phyloP scores from a whole-genome alignment of 75 land plant species.

The Cupressus sempervirens region DNA sequence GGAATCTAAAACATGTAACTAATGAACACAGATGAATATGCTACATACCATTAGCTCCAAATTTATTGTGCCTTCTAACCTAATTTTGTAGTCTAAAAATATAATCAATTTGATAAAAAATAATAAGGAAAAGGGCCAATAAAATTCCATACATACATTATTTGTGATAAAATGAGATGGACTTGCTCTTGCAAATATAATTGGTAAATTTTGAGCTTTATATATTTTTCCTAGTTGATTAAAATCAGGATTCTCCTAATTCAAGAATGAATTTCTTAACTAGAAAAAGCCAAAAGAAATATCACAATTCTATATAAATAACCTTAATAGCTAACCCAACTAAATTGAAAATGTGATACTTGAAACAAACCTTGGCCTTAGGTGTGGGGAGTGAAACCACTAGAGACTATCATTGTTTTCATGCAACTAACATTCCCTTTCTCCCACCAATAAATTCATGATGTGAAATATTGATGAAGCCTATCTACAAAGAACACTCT shows the following conservation, averaged over 20 bases:
- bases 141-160: slow-evolving; percentile 20
- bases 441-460: slow-evolving; percentile 96
- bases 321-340: not conserved
- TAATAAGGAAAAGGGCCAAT: not conserved
- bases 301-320: not conserved
- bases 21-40: not conserved
- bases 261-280: slow-evolving; percentile 11
- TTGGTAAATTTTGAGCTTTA: slow-evolving; percentile 53
- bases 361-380: slow-evolving; percentile 52
- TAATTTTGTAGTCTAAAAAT: not conserved
- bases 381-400: slow-evolving; percentile 29
- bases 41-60: slow-evolving; percentile 2
- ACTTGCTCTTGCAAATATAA: slow-evolving; percentile 63
- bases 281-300: not conserved
- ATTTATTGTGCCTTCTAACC: slow-evolving; percentile 2
- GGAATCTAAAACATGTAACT: not conserved
- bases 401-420: slow-evolving; percentile 53
- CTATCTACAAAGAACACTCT: slow-evolving; percentile 55
- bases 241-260: slow-evolving; percentile 43
- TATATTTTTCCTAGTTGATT: slow-evolving; percentile 36
- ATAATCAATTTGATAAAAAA: not conserved
- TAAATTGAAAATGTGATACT: not conserved
- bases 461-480: slow-evolving; percentile 96
- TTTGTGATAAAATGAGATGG: slow-evolving; percentile 57
- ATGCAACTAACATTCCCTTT: slow-evolving; percentile 76